A percentile compares a stretch with the other conserved stretches of the same genome.
phyloP scores from a whole-genome alignment of 352 stramenopile species.

The Sclerospora graminicola region DNA sequence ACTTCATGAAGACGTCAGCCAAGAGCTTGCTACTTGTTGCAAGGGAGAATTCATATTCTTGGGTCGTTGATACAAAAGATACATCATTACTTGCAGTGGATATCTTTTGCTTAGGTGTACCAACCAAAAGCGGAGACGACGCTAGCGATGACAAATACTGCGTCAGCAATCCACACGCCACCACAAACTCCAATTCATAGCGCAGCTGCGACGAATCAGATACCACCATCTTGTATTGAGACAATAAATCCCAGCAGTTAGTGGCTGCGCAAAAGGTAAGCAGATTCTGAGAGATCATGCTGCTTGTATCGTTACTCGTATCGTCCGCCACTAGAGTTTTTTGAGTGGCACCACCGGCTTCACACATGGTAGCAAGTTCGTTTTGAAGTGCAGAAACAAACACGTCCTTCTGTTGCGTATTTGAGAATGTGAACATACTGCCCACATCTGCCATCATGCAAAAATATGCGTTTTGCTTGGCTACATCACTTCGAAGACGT shows the following conservation, averaged over 20 bases:
- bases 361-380: constrained; percentile 7
- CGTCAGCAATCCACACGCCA: constrained; percentile 30
- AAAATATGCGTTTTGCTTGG: constrained; percentile 41
- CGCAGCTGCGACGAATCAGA: constrained; percentile 13
- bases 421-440: constrained; percentile 34
- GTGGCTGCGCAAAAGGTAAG: constrained; percentile 44
- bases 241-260: constrained; percentile 43
- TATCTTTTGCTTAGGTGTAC: constrained; percentile 3
- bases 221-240: constrained; percentile 21
- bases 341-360: not conserved
- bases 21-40: constrained; percentile 33
- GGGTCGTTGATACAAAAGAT: constrained; percentile 1
- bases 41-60: constrained; percentile 34
- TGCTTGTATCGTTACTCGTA: not conserved
- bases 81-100: constrained; percentile 1
- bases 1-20: constrained; percentile 33
- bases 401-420: constrained; percentile 19
- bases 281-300: constrained; percentile 26
- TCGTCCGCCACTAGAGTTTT: not conserved
- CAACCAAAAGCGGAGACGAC: constrained; percentile 9
- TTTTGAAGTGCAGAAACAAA: constrained; percentile 25
- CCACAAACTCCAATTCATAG: constrained; percentile 35
- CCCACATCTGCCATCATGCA: constrained; percentile 36
- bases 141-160: constrained; percentile 36
- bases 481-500: constrained; percentile 11